Conservation (phyloP, 176 grass and related monocot species). For the Echinochloa phyllopogon region DNA sequence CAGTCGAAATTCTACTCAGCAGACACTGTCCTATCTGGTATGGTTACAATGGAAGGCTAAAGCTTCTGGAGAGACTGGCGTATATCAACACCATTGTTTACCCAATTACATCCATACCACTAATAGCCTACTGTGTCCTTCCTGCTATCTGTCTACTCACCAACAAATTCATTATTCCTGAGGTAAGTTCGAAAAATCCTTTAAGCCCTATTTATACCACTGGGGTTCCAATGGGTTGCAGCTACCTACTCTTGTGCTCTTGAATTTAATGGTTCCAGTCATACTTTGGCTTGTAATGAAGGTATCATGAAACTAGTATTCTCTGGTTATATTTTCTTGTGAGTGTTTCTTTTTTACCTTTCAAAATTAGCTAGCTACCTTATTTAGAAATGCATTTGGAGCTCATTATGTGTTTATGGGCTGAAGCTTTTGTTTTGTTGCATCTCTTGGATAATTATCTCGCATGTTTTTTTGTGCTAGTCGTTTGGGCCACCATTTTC, state of each 20-base stretch:
- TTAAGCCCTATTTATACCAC: not conserved
- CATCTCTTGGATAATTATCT: not conserved
- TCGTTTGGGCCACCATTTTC: not conserved
- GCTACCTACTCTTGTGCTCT: not conserved
- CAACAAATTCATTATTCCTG: constrained; percentile 90
- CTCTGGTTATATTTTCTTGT: constrained; percentile 1
- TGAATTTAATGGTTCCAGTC: not conserved
- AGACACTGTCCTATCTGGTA: constrained; percentile 98
- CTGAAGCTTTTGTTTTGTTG: not conserved
- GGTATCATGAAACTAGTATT: not conserved
- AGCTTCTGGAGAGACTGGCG: constrained; percentile 81
- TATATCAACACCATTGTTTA: constrained; percentile 95
- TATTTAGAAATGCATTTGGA: not conserved
- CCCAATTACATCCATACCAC: constrained; percentile 84
- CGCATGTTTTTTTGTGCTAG: not conserved
- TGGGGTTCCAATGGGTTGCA: not conserved
- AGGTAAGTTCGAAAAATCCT: constrained; percentile 48
- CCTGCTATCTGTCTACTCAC: constrained; percentile 92
- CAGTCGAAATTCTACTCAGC: constrained; percentile 84
- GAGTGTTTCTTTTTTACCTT: not conserved
- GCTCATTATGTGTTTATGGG: not conserved
- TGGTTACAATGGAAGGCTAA: constrained; percentile 77
- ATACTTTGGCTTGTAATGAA: not conserved
- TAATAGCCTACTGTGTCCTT: constrained; percentile 80
- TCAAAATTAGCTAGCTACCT: not conserved